Evolutionary conservation across 768 basidiomycete species (phyloP), one percentile per base, ranked within the genome.

Genomic region (Tylopilus sp.): DNA sequence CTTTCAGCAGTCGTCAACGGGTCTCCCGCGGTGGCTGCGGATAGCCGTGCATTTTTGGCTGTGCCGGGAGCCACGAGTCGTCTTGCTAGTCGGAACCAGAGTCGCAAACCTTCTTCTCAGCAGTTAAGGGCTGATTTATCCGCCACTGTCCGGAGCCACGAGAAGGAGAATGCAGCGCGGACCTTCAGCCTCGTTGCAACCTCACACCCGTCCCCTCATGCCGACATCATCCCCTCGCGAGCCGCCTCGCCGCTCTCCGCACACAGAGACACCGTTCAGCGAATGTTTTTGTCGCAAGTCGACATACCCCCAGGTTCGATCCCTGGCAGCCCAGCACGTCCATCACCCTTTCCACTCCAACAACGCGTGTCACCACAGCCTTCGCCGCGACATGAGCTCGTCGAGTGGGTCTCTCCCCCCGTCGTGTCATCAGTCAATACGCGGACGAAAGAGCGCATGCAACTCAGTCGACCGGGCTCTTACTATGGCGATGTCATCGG

Each of bases 141-240:
- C 3, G 65, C 66, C 42, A 62, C 64, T 18, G 18, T 67, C 13
- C 55, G 64, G 25, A 55, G 54, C 51, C 61, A 59, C 52, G 66
- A 66, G 35, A 67, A 57, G 46, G 65, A 63, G 30, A 39, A 48
- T 47, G 47, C 66, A 23, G 44, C 61, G 12, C 63, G 65, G 23
- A 52, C 65, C 12, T 66, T 65, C 47, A 66, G 66, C 63, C 63
- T 65, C 60, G 61, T 68, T 65, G 61, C 65, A 26, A 59, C 61
- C 51, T 56, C 64, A 20, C 61, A 63, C 47, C 25, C 28, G 6
- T 48, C 61, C 35, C 26, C 56, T 41, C 66, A 63, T 40, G 47
- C 65, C 52, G 66, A 63, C 53, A 48, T 51, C 55, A 59, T 63
- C 3, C 22, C 65, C 50, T 68, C 65, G 15, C 63, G 61, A 45